Conservation (phyloP, 441 rosid species). For the Populus hybrid region DNA sequence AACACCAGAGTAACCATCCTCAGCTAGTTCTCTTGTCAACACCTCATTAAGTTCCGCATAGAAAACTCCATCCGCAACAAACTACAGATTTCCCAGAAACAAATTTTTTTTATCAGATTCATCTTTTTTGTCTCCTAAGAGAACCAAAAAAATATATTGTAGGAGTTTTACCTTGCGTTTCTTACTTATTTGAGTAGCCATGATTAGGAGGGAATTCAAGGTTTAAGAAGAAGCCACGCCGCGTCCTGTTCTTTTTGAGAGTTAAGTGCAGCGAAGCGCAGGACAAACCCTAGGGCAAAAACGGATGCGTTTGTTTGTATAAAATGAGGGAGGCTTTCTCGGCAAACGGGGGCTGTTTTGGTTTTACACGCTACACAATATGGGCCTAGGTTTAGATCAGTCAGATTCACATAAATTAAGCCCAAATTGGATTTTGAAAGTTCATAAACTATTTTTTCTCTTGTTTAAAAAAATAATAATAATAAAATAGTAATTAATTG, state of each 20-base stretch:
- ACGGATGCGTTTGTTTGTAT: neutral
- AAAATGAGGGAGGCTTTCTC: neutral
- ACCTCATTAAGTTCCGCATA: conserved; percentile 67
- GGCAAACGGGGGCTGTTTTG: neutral
- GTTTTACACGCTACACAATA: neutral
- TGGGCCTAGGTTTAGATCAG: neutral
- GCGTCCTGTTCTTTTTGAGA: neutral
- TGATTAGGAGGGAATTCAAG: neutral
- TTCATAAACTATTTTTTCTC: neutral
- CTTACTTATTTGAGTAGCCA: conserved; percentile 67
- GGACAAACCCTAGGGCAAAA: neutral
- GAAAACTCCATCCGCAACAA: conserved; percentile 24
- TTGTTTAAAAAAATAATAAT: neutral
- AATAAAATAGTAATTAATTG: neutral
- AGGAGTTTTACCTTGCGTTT: conserved; percentile 44
- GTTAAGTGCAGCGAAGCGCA: neutral
- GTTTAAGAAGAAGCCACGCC: neutral
- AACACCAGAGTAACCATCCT: conserved; percentile 74
- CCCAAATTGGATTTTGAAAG: neutral
- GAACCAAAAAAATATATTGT: neutral
- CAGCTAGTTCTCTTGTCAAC: conserved; percentile 64
- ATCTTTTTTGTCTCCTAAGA: neutral
- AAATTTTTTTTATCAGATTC: neutral
- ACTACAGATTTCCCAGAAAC: conserved; percentile 40
- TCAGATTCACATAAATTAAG: neutral